Conservation (phyloP, 169 alveolate genomes). For the Eimeria sp. region DNA sequence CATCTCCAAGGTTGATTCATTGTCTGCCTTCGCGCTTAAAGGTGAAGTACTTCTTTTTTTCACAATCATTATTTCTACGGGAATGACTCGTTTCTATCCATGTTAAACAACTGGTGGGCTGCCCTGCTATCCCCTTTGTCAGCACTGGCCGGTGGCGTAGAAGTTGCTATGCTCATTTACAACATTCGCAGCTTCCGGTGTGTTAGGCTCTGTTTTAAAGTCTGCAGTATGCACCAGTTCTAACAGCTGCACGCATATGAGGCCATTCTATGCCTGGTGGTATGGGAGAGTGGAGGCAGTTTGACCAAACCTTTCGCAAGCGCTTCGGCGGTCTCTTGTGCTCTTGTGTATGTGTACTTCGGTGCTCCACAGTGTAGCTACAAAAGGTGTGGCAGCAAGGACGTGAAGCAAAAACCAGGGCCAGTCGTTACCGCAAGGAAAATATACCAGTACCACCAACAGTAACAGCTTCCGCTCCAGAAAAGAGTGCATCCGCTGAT, state of each 20-base stretch:
- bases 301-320: background rate
- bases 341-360: background rate
- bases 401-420: background rate
- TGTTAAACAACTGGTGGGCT: background rate
- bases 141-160: background rate
- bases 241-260: background rate
- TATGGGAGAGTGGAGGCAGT: background rate
- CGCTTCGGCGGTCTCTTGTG: background rate
- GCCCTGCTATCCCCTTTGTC: background rate
- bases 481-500: slow-evolving; percentile 42
- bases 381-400: background rate
- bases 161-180: background rate
- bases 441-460: background rate
- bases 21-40: background rate
- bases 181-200: background rate
- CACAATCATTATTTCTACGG: background rate
- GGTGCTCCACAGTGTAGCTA: background rate
- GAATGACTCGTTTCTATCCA: background rate
- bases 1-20: background rate
- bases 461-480: background rate
- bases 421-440: background rate
- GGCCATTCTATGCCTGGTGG: background rate
- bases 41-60: background rate
- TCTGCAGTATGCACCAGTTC: background rate
- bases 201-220: background rate